These are phyloP conservation scores for Trichoderma cornu-damae DNA, from an alignment of 2,329 filamentous ascomycete genomes.

Conservation along the genomic window DNA sequence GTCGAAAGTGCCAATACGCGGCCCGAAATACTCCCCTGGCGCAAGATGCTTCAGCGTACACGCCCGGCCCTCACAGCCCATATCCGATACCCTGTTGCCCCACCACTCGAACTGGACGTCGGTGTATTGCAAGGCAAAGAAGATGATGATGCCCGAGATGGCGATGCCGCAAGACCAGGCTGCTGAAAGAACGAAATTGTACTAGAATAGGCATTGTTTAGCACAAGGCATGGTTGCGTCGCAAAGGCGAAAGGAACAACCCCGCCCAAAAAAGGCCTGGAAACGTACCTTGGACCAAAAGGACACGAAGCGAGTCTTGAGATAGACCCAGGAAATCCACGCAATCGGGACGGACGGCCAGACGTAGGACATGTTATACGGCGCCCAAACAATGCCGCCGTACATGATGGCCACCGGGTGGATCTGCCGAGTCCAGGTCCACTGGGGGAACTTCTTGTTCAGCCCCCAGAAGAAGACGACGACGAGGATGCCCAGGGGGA, in stretches of 20 bases:
- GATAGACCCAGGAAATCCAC: slow-evolving; percentile 48
- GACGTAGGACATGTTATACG: slow-evolving; percentile 48
- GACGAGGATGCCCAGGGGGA: slow-evolving; percentile 44
- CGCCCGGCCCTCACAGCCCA: slow-evolving; percentile 40
- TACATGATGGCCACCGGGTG: slow-evolving; percentile 47
- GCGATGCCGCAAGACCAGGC: slow-evolving; percentile 48
- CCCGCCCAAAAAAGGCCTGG: too few relatives aligned
- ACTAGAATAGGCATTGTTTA: slow-evolving; percentile 29
- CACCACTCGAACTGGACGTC: slow-evolving; percentile 43
- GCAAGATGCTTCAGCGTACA: slow-evolving; percentile 36
- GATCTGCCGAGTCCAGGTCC: slow-evolving; percentile 40
- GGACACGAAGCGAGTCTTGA: slow-evolving; percentile 44
- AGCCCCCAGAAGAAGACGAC: slow-evolving; percentile 40
- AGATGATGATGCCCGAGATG: slow-evolving; percentile 48
- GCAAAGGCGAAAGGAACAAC: not conserved
- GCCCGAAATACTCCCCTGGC: slow-evolving; percentile 37
- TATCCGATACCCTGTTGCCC: slow-evolving; percentile 41
- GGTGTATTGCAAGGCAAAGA: slow-evolving; percentile 48
- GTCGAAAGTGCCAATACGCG: slow-evolving; percentile 37
- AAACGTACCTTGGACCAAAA: slow-evolving; percentile 47
- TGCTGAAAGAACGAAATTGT: slow-evolving; percentile 51
- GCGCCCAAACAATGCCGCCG: slow-evolving; percentile 43
- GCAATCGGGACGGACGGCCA: slow-evolving; percentile 50
- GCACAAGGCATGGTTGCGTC: not conserved
- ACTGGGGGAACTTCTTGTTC: slow-evolving; percentile 39